A percentile compares a stretch with the other conserved stretches of the same genome.
These are phyloP conservation scores for Saccharomycopsis amapae DNA, from an alignment of 805 yeast species.

Conservation along the genomic window DNA sequence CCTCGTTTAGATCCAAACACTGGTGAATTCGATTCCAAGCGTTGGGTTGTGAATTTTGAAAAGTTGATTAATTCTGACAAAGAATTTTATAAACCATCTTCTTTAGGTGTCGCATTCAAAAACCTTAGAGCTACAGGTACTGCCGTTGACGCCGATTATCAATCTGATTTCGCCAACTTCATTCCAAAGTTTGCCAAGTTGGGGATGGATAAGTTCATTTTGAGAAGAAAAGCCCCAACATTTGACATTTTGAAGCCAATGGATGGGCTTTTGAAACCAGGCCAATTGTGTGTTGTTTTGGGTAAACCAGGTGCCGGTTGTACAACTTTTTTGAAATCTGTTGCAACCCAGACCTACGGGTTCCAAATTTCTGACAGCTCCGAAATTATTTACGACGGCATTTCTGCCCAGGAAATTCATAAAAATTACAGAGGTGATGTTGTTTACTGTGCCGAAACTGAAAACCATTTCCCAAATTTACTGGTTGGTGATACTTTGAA, in stretches of 20 bases:
- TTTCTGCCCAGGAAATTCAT: conserved; percentile 39
- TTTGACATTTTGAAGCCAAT: conserved; percentile 44
- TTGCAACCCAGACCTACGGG: conserved; percentile 51
- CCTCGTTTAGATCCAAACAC: conserved; percentile 50
- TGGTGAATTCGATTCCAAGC: conserved; percentile 46
- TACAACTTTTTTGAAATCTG: conserved; percentile 50
- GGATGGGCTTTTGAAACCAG: conserved; percentile 55
- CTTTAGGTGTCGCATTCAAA: conserved; percentile 52
- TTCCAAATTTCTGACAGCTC: conserved; percentile 41
- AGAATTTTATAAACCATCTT: conserved; percentile 50
- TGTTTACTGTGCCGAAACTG: conserved; percentile 56
- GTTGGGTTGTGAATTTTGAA: conserved; percentile 59
- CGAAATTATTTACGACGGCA: conserved; percentile 43
- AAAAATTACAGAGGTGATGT: conserved; percentile 53
- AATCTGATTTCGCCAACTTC: conserved; percentile 35
- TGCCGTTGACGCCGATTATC: conserved; percentile 57
- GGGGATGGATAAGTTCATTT: conserved; percentile 25
- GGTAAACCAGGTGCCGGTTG: conserved; percentile 80
- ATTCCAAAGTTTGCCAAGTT: conserved; percentile 24
- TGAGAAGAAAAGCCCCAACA: conserved; percentile 25
- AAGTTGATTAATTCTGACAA: conserved; percentile 46
- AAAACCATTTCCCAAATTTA: conserved; percentile 54
- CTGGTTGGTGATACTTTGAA: conserved; percentile 52
- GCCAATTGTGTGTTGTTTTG: conserved; percentile 63
- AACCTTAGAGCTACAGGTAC: conserved; percentile 56